Base-by-base conservation (phyloP, 768 basidiomycete genomes). In the Galerina marginata region DNA sequence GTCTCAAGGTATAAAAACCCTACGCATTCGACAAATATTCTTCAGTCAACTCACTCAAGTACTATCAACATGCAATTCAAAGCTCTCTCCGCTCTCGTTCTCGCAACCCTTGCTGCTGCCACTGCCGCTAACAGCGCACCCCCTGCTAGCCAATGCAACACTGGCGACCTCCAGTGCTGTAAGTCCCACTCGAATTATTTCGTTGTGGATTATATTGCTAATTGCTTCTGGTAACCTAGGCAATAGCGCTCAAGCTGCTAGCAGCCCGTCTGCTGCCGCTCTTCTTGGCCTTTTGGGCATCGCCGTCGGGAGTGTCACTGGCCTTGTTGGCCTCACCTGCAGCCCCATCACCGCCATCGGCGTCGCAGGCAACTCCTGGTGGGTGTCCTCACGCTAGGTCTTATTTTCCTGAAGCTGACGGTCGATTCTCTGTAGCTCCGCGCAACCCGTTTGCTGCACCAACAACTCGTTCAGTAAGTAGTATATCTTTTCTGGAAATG, bases 61-160 rank as follows among this genome's bases (percentile, higher is more conserved):
- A 26, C 40, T 12, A 33, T 14, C 54, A 44, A 55, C 15, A 55
- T 55, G 54, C 54, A 55, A 55, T 55, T 55, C 54, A 55, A 43
- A 33, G 4, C 45, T 43, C 4, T 45, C 25, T 55, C 54, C 45
- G 42, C 43, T 45, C 54, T 55, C n/a, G 54, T 43, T 20, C 36
- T 55, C 33, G 54, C 43, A 44, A 44, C 54, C 43, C 54, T 55
- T 55, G 54, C 54, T 26, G 54, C 43, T 36, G 54, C 54, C 54
- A 55, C 54, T 15, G 54, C 45, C 43, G 40, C 54, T 42, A 40
- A 29, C 10, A 26, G 23, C 25, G 36, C 25, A 11, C 26, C 38
- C 52, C 52, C 52, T 2, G 37, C 52, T 1, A 42, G 39, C 52
- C 52, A 54, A 36, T 43, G 42, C 40, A 44, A 55, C 54, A 55